Evolutionary conservation across 495 filamentous ascomycete species (phyloP), one percentile per base, ranked within the genome.

Genomic region (Chaetomium cochliodes): DNA sequence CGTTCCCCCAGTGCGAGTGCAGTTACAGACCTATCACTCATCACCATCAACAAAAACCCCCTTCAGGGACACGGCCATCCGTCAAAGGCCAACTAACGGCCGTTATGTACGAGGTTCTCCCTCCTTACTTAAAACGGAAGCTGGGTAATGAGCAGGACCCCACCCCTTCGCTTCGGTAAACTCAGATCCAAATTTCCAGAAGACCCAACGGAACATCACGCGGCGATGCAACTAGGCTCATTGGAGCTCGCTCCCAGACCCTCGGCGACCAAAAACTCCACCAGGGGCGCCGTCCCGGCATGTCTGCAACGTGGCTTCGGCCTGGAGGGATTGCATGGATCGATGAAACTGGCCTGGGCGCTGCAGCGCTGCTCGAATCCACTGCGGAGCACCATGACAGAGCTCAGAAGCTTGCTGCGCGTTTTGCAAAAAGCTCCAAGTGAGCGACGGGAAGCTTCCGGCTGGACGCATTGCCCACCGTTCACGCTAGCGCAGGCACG

Each of bases 101-200:
- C 64, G 41, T 61, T 60, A 33, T 3, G 3, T 33, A 37, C 33
- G 9, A 37, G 6, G 33, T 37, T 37, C 44, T 23, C 42, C 28
- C 1, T 15, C 26, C 28, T 55, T 33, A 53, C 13, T 20, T 20
- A 47, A 65, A 65, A 65, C 63, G 63, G 63, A 65, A 25, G 56
- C 47, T 13, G 58, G 58, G 60, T 54, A 46, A 46, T 63, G 41
- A 49, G 59, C 47, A 28, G 39, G 58, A 7, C 58, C 52, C 58
- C 64, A 62, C 55, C 23, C 47, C 49, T 7, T 67, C 42, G 60
- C 64, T 58, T 64, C 63, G 55, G 11, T 56, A 44, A 58, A n/a
- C 51, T 62, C 64, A 62, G 65, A 66, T 68, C 65, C 55, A 68
- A 66, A 70, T 68, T 68, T 70, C 66, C 50, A 68, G 62, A 63